phyloP scores from a whole-genome alignment of 257 asterid species.

The Lycium barbarum region DNA sequence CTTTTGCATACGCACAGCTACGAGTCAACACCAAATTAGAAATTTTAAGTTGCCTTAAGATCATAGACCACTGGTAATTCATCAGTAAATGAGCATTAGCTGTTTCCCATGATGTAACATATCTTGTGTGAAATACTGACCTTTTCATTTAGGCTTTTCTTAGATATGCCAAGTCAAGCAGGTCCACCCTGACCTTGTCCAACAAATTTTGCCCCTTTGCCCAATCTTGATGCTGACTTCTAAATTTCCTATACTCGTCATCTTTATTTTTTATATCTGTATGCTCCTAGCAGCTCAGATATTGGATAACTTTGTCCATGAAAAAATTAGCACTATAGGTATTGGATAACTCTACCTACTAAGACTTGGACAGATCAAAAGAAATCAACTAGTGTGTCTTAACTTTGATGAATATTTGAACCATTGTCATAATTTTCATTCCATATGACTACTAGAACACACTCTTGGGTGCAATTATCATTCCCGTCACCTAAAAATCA shows the following conservation, averaged over 20 bases:
- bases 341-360: background rate
- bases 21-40: constrained; percentile 19
- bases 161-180: constrained; percentile 21
- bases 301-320: background rate
- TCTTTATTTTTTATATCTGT: background rate
- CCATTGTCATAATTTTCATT: background rate
- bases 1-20: background rate
- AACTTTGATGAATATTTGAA: background rate
- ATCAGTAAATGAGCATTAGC: background rate
- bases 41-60: background rate
- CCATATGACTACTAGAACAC: background rate
- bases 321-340: background rate
- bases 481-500: background rate
- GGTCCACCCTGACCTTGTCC: background rate
- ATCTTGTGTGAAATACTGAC: background rate
- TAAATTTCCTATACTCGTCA: background rate
- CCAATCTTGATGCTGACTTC: background rate
- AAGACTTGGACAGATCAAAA: background rate
- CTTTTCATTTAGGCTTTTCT: background rate
- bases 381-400: background rate
- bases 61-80: constrained; percentile 4
- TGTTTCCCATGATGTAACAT: background rate
- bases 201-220: constrained; percentile 7
- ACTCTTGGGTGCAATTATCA: background rate
- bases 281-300: background rate